Conservation (phyloP, 1,139 yeast species). For the Saccharomycopsis crataegensis region DNA sequence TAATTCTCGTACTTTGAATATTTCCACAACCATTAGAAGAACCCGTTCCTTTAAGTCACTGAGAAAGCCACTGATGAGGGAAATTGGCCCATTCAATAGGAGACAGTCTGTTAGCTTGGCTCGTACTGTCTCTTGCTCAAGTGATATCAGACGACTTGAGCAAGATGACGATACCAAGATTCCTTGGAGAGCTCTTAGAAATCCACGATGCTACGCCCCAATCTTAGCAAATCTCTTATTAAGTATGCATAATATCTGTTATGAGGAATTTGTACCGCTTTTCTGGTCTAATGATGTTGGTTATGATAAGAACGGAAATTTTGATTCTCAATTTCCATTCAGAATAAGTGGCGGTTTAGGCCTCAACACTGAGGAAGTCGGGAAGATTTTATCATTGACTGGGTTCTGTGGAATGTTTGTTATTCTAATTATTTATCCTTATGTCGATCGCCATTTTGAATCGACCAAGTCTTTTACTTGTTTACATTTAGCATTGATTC, state of each 20-base stretch:
- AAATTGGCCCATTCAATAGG: conserved; percentile 28
- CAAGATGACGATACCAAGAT: conserved; percentile 22
- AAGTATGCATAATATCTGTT: conserved; percentile 46
- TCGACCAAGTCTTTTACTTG: conserved; percentile 40
- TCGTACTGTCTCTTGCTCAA: conserved; percentile 33
- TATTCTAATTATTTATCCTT: conserved; percentile 47
- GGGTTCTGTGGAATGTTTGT: conserved; percentile 50
- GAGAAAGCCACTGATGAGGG: conserved; percentile 15
- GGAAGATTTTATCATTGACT: conserved; percentile 45
- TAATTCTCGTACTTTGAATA: too few relatives aligned
- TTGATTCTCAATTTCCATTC: conserved; percentile 39
- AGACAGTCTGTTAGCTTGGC: conserved; percentile 35
- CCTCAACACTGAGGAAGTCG: conserved; percentile 42
- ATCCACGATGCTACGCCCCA: conserved; percentile 33
- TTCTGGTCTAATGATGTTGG: conserved; percentile 44
- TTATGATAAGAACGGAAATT: conserved; percentile 22
- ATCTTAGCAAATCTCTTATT: conserved; percentile 37
- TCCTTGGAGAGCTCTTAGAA: conserved; percentile 29
- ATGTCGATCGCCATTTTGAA: conserved; percentile 43
- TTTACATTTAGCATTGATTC: conserved; percentile 38
- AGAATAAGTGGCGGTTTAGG: conserved; percentile 44
- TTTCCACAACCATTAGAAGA: too few relatives aligned
- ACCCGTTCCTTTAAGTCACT: neutral
- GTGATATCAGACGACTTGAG: conserved; percentile 17
- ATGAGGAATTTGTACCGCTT: conserved; percentile 53